Evolutionary conservation across 169 alveolate species (phyloP).

Genomic region (Theileria sp.): DNA sequence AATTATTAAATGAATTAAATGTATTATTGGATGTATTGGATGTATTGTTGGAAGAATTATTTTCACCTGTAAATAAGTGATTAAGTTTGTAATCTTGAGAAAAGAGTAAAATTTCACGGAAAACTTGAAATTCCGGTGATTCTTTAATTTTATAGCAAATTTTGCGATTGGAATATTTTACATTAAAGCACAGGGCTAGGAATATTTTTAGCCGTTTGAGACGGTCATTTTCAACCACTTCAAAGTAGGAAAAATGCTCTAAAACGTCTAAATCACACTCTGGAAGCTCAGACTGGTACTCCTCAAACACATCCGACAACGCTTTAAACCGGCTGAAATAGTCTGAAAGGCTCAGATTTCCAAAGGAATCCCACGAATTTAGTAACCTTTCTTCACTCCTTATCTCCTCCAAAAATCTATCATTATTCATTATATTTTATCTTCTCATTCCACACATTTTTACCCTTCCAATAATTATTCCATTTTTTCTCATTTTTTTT

Average conservation of each 20-base stretch:
- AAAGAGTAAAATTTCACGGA: background rate
- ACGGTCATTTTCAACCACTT: background rate
- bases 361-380: constrained; percentile 11
- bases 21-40: too few relatives aligned
- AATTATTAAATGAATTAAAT: too few relatives aligned
- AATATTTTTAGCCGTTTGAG: background rate
- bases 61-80: background rate
- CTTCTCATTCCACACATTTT: background rate
- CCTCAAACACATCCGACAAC: background rate
- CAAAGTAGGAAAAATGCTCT: background rate
- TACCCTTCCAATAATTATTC: background rate
- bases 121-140: background rate
- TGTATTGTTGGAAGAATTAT: too few relatives aligned
- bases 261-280: background rate
- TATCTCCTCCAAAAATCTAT: background rate
- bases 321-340: background rate
- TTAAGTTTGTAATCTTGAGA: background rate
- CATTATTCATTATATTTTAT: background rate
- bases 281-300: background rate
- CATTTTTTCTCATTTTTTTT: background rate
- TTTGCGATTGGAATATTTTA: background rate
- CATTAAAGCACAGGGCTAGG: background rate
- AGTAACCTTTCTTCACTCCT: background rate
- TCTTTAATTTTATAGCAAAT: constrained; percentile 1
- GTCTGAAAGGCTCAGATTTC: background rate